Conservation (phyloP, 1,284 basidiomycete species). For the Pascua sp. region DNA sequence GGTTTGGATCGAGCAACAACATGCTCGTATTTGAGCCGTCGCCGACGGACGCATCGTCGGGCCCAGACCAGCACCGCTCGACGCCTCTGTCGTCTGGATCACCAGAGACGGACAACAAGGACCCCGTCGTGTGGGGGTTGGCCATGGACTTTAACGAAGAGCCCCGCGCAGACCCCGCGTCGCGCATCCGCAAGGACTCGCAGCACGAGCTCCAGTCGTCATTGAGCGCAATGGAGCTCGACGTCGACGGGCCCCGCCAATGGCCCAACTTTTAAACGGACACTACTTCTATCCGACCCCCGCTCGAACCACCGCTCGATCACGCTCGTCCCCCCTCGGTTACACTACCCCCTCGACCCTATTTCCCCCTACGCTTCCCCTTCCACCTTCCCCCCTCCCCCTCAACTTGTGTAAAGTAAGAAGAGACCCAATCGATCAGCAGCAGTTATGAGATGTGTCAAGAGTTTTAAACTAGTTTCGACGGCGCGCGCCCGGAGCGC, state of each 20-base stretch:
- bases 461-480: no score
- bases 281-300: no score
- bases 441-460: no score
- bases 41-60: conserved; percentile 29
- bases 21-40: conserved; percentile 35
- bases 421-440: no score
- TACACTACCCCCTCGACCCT: no score
- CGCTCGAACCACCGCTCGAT: no score
- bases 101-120: conserved; percentile 24
- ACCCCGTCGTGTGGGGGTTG: conserved; percentile 17
- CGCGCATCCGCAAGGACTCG: conserved; percentile 22
- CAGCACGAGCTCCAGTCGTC: conserved; percentile 29
- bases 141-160: conserved; percentile 14
- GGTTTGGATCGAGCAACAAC: conserved; percentile 9
- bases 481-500: no score
- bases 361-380: no score
- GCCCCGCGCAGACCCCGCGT: neutral
- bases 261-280: conserved; percentile 8
- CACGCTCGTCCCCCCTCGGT: no score
- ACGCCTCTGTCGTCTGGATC: conserved; percentile 19
- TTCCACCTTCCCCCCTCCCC: no score
- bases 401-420: no score
- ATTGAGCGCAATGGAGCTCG: conserved; percentile 33
- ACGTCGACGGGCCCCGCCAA: conserved; percentile 12
- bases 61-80: conserved; percentile 25